Evolutionary conservation across 371 early-diverging fungal genomes (phyloP), one percentile per base, ranked within the genome.

Genomic region (Coemansia linderi): DNA sequence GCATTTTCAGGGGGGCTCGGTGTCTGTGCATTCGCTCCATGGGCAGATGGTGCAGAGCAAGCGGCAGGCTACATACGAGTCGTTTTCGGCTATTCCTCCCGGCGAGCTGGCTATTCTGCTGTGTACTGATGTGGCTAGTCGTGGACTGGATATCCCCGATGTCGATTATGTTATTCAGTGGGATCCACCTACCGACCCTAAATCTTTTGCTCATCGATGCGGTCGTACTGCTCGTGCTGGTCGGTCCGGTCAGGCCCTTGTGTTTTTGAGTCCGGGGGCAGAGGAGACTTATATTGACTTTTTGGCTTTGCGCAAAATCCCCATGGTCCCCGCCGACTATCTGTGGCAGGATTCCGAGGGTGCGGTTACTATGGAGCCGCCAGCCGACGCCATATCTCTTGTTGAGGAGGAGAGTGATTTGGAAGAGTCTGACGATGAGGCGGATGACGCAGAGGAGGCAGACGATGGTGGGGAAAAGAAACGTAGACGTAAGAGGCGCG

Each of bases 111-210:
- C 90, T 13, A 70, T 97, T 12, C 82, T 99, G 61, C 76, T 99
- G 13, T 96, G 96, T 76, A 99, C 99, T 0, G 99, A 99, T 85
- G 93, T 99, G 13, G 98, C 98, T 12, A 94, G 99, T 0, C 90
- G 99, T 62, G 99, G 99, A 10, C 78, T 99, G 39, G 99, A 99
- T 85, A 91, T 99, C 60, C 93, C 97, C 1, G 93, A 96, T 82
- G 94, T 99, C 3, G 99, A 98, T 68, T 88, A 87, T 73, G 96
- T 99, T 4, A 86, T 99, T 33, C 99, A 99, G 76, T 90, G 91
- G 56, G 98, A 98, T 65, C 91, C 97, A 24, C 98, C 99, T 1
- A 94, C 93, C 64, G 99, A 99, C 65, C 96, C 97, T 9, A 94
- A 94, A 79, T 91, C 89, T 13, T 98, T 99, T 79, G 86, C 95